Evolutionary conservation across 139 green algal species (phyloP).

Genomic region (Chlamydomonas sphaeroides): DNA sequence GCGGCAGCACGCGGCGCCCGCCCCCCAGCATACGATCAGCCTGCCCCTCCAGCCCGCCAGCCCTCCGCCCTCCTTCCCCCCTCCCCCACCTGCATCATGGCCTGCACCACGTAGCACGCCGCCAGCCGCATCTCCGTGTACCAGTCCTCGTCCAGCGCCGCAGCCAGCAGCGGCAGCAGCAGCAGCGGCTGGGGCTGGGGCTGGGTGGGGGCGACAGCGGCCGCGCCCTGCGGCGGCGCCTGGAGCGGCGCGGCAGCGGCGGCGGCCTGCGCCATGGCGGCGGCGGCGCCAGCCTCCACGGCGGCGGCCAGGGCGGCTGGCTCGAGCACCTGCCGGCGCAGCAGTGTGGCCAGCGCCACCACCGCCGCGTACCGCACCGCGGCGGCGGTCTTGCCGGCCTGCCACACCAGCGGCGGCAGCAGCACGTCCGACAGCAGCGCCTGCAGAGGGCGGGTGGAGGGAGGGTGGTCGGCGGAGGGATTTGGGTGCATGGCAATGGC

Average conservation of each 20-base stretch:
- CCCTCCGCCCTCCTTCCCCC: background rate
- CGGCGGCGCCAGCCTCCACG: background rate
- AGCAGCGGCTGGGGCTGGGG: no score
- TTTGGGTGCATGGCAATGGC: background rate
- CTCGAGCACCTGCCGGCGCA: constrained; percentile 48
- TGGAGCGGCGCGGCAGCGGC: no score
- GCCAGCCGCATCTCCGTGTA: constrained; percentile 74
- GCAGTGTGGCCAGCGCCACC: constrained; percentile 66
- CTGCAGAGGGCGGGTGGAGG: background rate
- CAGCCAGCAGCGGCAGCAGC: constrained; percentile 72
- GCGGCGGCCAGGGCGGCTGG: background rate
- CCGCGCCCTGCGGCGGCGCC: constrained; percentile 1
- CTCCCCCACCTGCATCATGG: constrained; percentile 45
- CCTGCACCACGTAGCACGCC: constrained; percentile 61
- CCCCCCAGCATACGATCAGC: no score
- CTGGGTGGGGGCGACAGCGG: no score
- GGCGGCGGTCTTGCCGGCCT: constrained; percentile 76
- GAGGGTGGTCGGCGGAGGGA: no score
- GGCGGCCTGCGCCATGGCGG: background rate
- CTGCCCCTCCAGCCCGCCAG: no score
- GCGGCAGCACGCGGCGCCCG: no score
- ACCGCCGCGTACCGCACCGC: constrained; percentile 77
- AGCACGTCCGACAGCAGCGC: constrained; percentile 63
- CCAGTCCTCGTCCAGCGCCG: constrained; percentile 86
- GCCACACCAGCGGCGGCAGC: constrained; percentile 79